Evolutionary conservation across 805 yeast species (phyloP), one percentile per base, ranked within the genome.

Genomic region (Wickerhamomyces sydowiorum): DNA sequence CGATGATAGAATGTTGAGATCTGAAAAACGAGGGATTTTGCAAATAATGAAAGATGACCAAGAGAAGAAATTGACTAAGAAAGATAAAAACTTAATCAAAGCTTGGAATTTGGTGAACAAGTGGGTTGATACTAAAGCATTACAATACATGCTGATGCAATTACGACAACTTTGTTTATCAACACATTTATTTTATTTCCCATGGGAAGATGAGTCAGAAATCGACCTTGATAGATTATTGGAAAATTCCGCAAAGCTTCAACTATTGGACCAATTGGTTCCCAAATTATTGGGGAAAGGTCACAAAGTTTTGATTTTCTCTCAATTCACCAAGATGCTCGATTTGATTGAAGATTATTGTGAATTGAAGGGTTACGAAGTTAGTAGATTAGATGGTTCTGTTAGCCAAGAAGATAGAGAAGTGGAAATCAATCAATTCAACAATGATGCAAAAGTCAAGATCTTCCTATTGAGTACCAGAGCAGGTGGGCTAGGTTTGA

Each of bases 401-500:
- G 77, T 82, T 3, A 57, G 72, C 29, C 90, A 85, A 50, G 74
- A 59, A 1, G 82, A 77, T 6, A 72, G 99, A 44, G 80, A 82
- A 44, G 70, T 61, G 10, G 76, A 80, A 50, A 85, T 91, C 32
- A 64, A 68, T 2, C 57, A 56, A 5, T 93, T 65, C 39, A 56
- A 59, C 24, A 53, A 65, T 20, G 58, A 56, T 22, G 59, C 56
- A 2, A 60, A 59, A 13, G 59, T 53, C 13, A 62, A 67, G 22
- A 70, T 89, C 1, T 91, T 91, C 49, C 61, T 93, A 39, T 68
- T 93, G 13, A 84, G 95, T 13, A 93, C 99, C 0, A 71, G 98
- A 47, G 91, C 98, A 1, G 99, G 97, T 9, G 98, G 98, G 0
- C 72, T 91, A 25, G 99, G 99, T 5, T 78, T 91, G 34, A 91